Conservation (phyloP, 768 basidiomycete genomes). For the Bullera alba region DNA sequence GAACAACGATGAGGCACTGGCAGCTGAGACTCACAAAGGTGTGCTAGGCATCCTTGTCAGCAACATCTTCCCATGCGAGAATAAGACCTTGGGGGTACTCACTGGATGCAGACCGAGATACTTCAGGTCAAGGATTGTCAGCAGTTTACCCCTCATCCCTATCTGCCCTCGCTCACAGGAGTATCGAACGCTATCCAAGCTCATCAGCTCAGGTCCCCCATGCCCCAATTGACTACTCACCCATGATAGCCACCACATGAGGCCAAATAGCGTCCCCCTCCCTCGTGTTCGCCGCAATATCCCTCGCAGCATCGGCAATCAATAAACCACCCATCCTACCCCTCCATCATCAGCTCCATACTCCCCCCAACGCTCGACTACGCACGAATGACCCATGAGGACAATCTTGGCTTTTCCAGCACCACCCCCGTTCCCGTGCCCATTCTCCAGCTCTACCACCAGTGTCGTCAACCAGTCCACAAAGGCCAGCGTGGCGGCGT, state of each 20-base stretch:
- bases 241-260: constrained; percentile 60
- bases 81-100: constrained; percentile 7
- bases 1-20: neutral
- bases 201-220: neutral
- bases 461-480: constrained; percentile 88
- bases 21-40: constrained; percentile 25
- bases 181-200: constrained; percentile 85
- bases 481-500: constrained; percentile 72
- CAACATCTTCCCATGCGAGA: neutral
- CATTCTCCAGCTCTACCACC: constrained; percentile 76
- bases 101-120: constrained; percentile 78
- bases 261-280: constrained; percentile 72
- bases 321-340: constrained; percentile 88
- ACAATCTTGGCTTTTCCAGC: constrained; percentile 60
- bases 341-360: neutral
- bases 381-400: constrained; percentile 66
- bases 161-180: constrained; percentile 54
- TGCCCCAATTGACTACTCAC: constrained; percentile 11
- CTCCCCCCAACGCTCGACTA: neutral
- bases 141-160: neutral
- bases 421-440: constrained; percentile 60
- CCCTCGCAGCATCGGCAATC: constrained; percentile 72
- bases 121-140: constrained; percentile 50
- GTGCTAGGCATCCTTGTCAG: constrained; percentile 13
- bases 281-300: constrained; percentile 65